A percentile compares a stretch with the other conserved stretches of the same genome.
Evolutionary conservation across 2,329 filamentous ascomycete species (phyloP).

Genomic region (Aspergillus fructus): DNA sequence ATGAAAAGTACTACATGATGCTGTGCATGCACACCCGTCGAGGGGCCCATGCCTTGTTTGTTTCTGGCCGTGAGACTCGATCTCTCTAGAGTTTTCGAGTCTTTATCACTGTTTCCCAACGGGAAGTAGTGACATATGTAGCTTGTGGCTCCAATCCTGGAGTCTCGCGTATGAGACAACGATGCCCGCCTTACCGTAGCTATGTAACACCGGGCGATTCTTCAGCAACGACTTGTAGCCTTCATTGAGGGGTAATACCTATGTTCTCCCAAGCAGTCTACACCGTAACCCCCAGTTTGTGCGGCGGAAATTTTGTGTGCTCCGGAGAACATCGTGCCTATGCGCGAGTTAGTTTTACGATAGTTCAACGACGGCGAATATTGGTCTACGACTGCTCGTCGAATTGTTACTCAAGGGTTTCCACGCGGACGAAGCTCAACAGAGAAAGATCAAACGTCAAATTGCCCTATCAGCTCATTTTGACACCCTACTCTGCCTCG

Average conservation of each 20-base stretch:
- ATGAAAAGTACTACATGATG: conserved; percentile 39
- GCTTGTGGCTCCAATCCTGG: not conserved
- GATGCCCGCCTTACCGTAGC: not conserved
- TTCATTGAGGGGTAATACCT: not conserved
- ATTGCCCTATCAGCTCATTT: not conserved
- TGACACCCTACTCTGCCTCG: not conserved
- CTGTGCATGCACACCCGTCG: conserved; percentile 3
- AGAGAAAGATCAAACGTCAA: not conserved
- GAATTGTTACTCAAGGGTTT: not conserved
- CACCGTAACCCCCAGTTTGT: not conserved
- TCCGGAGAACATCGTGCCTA: not conserved
- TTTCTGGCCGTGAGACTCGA: conserved; percentile 9
- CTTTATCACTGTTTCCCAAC: not conserved
- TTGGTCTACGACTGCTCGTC: not conserved
- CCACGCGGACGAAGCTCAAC: not conserved
- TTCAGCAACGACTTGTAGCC: not conserved
- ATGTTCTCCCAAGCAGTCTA: not conserved
- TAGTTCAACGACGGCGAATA: not conserved
- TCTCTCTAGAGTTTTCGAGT: not conserved
- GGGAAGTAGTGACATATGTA: not conserved
- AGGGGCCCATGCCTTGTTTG: conserved; percentile 4
- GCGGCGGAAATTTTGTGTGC: not conserved
- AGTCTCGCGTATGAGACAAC: not conserved
- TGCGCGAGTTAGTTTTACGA: too few relatives aligned
- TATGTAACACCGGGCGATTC: not conserved